A percentile compares a stretch with the other conserved stretches of the same genome.
Evolutionary conservation across 371 early-diverging fungal species (phyloP).

Genomic region (Circinella umbellata): DNA sequence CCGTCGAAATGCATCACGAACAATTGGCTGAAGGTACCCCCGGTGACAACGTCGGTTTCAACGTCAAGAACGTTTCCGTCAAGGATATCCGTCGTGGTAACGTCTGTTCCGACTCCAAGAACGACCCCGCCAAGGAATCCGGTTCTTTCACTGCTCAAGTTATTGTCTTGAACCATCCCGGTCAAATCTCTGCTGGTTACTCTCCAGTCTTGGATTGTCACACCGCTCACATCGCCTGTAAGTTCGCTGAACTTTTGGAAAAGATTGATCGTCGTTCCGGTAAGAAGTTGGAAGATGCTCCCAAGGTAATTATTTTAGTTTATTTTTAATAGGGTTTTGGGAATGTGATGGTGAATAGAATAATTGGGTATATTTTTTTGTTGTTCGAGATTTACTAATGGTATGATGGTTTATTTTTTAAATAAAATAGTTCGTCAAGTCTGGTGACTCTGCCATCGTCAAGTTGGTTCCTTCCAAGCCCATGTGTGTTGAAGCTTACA

Average conservation of each 20-base stretch:
- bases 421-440: constrained; percentile 65
- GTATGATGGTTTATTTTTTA: not conserved
- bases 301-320: constrained; percentile 4
- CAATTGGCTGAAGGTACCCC: constrained; percentile 89
- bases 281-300: constrained; percentile 23
- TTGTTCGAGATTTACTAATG: constrained; percentile 4
- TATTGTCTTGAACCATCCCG: constrained; percentile 96
- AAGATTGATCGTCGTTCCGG: constrained; percentile 94
- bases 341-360: not conserved
- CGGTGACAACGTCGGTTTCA: constrained; percentile 99
- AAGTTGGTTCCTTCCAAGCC: constrained; percentile 96
- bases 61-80: constrained; percentile 97
- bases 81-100: constrained; percentile 97
- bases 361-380: no score
- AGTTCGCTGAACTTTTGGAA: constrained; percentile 88
- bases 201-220: constrained; percentile 95
- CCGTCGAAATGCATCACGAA: constrained; percentile 99
- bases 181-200: constrained; percentile 90
- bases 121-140: constrained; percentile 95
- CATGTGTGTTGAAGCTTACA: constrained; percentile 94
- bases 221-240: constrained; percentile 96
- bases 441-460: constrained; percentile 95
- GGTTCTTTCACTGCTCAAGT: constrained; percentile 94
- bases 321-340: not conserved
- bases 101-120: constrained; percentile 97